Evolutionary conservation across 169 alveolate genomes (phyloP).

Genomic region (Plasmodium gallinaceum): DNA sequence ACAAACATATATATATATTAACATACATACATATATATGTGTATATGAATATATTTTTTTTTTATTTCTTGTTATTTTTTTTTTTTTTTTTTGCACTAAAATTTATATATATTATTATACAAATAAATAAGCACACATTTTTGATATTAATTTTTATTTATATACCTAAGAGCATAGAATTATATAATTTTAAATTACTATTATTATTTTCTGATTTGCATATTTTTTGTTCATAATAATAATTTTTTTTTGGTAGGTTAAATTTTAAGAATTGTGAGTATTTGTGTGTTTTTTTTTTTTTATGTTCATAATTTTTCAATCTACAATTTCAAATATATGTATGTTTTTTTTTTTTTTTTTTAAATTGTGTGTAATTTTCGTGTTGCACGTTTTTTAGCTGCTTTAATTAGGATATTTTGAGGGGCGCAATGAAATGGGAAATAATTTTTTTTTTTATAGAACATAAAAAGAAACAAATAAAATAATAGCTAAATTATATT

Average conservation of each 20-base stretch:
- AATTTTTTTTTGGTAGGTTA: conserved; percentile 15
- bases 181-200: background rate
- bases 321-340: conserved; percentile 25
- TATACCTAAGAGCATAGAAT: conserved; percentile 11
- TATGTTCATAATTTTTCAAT: conserved; percentile 42
- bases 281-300: conserved; percentile 47
- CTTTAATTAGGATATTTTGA: conserved; percentile 12
- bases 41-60: no score
- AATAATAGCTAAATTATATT: conserved; percentile 8
- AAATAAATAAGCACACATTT: background rate
- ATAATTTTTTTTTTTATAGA: background rate
- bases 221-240: background rate
- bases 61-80: background rate
- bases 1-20: no score
- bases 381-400: conserved; percentile 19
- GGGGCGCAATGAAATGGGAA: background rate
- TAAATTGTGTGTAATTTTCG: conserved; percentile 4
- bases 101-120: background rate
- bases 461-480: background rate
- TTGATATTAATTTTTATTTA: background rate
- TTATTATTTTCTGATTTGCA: background rate
- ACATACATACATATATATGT: no score
- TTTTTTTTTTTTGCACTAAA: conserved; percentile 4
- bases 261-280: conserved; percentile 7
- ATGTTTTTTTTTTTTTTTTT: conserved; percentile 39